Percentiles rank a stretch among this genome's conserved stretches.
These are phyloP conservation scores for Penicillium maclennaniae DNA, from an alignment of 495 filamentous ascomycete genomes.

Conservation along the genomic window DNA sequence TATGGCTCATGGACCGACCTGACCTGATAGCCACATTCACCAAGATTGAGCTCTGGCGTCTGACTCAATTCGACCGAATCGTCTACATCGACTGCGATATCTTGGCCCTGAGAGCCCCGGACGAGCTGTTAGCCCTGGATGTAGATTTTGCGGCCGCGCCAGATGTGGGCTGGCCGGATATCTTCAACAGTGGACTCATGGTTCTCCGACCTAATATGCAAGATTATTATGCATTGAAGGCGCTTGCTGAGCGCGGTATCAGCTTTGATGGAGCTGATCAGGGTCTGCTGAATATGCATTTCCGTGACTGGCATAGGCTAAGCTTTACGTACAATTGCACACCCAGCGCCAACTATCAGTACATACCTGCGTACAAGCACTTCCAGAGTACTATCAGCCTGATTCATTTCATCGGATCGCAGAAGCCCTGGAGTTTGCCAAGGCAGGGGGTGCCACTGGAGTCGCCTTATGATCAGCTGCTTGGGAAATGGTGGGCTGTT, in stretches of 20 bases:
- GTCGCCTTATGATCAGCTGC: slow-evolving; percentile 74
- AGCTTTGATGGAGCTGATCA: slow-evolving; percentile 98
- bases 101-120: slow-evolving; percentile 78
- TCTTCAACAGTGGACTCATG: slow-evolving; percentile 97
- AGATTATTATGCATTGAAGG: slow-evolving; percentile 79
- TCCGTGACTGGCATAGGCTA: slow-evolving; percentile 78
- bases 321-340: slow-evolving; percentile 98
- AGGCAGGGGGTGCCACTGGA: slow-evolving; percentile 53
- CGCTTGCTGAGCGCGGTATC: slow-evolving; percentile 77
- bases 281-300: slow-evolving; percentile 93
- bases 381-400: slow-evolving; percentile 82
- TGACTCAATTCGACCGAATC: slow-evolving; percentile 82
- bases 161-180: slow-evolving; percentile 96
- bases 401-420: slow-evolving; percentile 87
- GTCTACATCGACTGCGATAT: slow-evolving; percentile 93
- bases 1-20: slow-evolving; percentile 85
- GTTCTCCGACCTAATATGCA: slow-evolving; percentile 80
- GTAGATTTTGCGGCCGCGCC: slow-evolving; percentile 84
- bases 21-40: slow-evolving; percentile 92
- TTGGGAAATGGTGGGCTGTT: slow-evolving; percentile 84
- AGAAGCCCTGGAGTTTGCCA: slow-evolving; percentile 84
- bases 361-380: slow-evolving; percentile 89
- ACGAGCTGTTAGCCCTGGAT: slow-evolving; percentile 81
- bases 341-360: slow-evolving; percentile 90
- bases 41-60: slow-evolving; percentile 92